These are phyloP conservation scores for Blastobotrys buckinghamii DNA, from an alignment of 1,139 yeast genomes.

Conservation along the genomic window DNA sequence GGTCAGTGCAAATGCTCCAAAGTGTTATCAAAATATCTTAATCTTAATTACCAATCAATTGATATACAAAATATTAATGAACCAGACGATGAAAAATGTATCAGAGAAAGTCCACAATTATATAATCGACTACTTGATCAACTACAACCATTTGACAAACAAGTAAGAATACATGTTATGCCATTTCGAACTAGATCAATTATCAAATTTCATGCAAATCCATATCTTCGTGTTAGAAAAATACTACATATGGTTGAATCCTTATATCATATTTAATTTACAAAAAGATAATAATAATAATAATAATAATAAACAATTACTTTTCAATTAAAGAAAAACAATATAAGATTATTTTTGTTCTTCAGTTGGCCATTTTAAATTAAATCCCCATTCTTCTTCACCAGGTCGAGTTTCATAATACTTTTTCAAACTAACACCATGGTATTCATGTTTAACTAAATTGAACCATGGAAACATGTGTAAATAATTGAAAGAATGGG, in stretches of 20 bases:
- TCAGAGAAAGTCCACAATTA: neutral
- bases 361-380: constrained; percentile 23
- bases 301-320: no score
- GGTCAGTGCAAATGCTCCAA: constrained; percentile 5
- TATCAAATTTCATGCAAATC: neutral
- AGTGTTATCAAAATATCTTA: neutral
- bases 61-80: neutral
- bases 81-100: constrained; percentile 2
- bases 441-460: constrained; percentile 74
- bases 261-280: neutral
- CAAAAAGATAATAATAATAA: neutral
- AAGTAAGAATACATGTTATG: constrained; percentile 2
- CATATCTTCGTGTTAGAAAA: constrained; percentile 1
- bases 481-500: constrained; percentile 57
- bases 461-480: constrained; percentile 80
- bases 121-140: neutral
- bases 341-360: constrained; percentile 10
- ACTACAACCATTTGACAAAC: constrained; percentile 2
- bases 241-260: constrained; percentile 1
- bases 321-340: neutral
- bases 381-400: constrained; percentile 38
- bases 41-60: neutral
- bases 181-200: constrained; percentile 7
- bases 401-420: constrained; percentile 60
- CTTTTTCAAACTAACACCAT: constrained; percentile 66